Evolutionary conservation across 176 grass and related monocot species (phyloP), one percentile per base, ranked within the genome.

Genomic region (Areca catechu): DNA sequence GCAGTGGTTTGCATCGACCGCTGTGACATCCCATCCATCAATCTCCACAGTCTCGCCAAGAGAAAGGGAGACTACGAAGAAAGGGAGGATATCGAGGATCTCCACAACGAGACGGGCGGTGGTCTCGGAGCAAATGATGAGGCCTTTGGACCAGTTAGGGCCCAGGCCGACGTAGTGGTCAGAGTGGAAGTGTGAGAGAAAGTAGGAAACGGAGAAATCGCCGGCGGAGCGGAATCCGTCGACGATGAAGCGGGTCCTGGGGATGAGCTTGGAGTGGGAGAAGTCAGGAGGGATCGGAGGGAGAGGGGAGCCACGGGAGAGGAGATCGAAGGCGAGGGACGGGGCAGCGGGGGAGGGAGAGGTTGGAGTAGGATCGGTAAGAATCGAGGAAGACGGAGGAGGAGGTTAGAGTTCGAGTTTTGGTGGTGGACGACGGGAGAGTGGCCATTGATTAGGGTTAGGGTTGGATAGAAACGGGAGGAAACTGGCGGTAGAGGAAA

Each of bases 101-200:
- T 80, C 82, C 7, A 64, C 28, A 52, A 97, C 50, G 27, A 97
- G 80, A 52, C 80, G 77, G 5, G 83, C 83, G 58, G 92, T 90
- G 57, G 55, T 61, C 6, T 63, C 69, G 37, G 92, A 80, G 71
- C 86, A 97, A 72, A 87, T 88, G 27, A 97, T 52, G 57, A 97
- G 60, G 3, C 92, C 92, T n/a, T 80, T 68, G 70, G 67, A 72
- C 92, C 92, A 97, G 52, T 74, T 72, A 51, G 75, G 81, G 15
- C 74, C 23, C 23, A 97, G 80, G 54, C 92, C 83, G 12, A 62
- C 50, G 75, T 97, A 85, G 66, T 97, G 92, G 28, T 97, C 92
- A 16, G 92, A 82, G 75, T 97, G 92, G 78, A 97, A 97, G 75
- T 97, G 92, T 54, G 92, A 91, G 25, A 97, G 80, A 7, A 97